Base-by-base conservation (phyloP, 768 basidiomycete species). In the Amanita rubescens region DNA sequence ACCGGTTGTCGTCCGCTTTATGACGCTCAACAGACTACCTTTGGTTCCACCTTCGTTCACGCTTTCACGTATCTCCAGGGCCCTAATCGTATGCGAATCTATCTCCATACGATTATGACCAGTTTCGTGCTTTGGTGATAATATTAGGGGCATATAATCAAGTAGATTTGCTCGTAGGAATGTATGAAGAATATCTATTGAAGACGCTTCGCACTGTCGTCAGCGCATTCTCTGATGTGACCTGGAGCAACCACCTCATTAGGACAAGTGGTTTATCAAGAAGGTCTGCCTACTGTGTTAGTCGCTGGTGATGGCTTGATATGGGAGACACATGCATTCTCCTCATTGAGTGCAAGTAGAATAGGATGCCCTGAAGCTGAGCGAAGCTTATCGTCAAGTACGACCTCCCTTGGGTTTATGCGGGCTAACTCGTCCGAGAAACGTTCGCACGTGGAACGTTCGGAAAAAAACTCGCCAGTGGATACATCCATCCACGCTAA, bases 401-500 rank as follows among this genome's bases (percentile, higher is more conserved):
- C 84, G 42, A 96, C 78, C 67, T 97, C 94, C 48, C 79, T 80
- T 5, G 94, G 94, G 30, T 70, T 71, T 41, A 96, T 86, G 19
- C 92, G 81, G 7, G 82, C 82, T 22, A 98, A 71, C 57, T 95
- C 88, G 61, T 96, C 92, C 51, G 81, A 80, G 27, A 98, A 68
- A 37, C 65, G 71, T 20, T 80, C 79, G 14, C 75, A 45, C 2
- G 72, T 67, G 10, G 80, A 75, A 5, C 67, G 65, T 58, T 89
- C 89, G 10, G 88, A 85, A 66, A 88, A 93, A 66, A 95, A 91
- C 63, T 95, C 94, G 55, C 92, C 91, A 0, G 94, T 96, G 12
- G 94, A 94, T 15, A 96, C 81, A 63, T 98, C 94, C 22, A 90
- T 92, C 86, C 94, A 97, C 5, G 94, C 93, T 37, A 98, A 71